phyloP scores from a whole-genome alignment of 2,329 filamentous ascomycete genomes.

The Ophiostoma quercus region DNA sequence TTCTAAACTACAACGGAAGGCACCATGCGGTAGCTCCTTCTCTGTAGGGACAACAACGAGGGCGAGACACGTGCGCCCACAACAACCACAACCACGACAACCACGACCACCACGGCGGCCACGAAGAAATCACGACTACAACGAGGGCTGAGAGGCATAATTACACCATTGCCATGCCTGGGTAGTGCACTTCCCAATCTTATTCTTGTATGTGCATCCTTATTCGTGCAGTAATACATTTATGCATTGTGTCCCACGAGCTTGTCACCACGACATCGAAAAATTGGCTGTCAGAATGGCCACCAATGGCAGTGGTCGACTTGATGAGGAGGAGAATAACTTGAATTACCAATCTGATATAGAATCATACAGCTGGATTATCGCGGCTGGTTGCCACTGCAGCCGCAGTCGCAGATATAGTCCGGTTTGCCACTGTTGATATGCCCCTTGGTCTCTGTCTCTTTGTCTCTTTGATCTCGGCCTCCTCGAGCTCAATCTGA shows the following conservation, averaged over 20 bases:
- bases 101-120: not conserved
- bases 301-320: not conserved
- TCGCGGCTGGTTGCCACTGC: not conserved
- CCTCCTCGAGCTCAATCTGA: not conserved
- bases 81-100: not conserved
- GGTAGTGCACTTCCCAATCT: not conserved
- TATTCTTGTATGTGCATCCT: not conserved
- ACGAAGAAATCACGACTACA: not conserved
- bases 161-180: not conserved
- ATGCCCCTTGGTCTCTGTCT: not conserved
- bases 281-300: not conserved
- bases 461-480: not conserved
- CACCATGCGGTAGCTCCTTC: slow-evolving; percentile 9
- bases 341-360: not conserved
- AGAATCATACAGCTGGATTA: not conserved
- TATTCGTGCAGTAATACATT: not conserved
- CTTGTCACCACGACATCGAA: not conserved
- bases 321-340: not conserved
- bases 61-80: slow-evolving; percentile 10
- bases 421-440: slow-evolving; percentile 4
- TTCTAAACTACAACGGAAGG: slow-evolving; percentile 6
- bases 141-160: not conserved
- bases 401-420: not conserved
- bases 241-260: not conserved
- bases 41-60: not conserved